Percentiles rank a stretch among this genome's conserved stretches.
These are phyloP conservation scores for Acaromyces ingoldii DNA, from an alignment of 1,284 basidiomycete genomes.

Conservation along the genomic window DNA sequence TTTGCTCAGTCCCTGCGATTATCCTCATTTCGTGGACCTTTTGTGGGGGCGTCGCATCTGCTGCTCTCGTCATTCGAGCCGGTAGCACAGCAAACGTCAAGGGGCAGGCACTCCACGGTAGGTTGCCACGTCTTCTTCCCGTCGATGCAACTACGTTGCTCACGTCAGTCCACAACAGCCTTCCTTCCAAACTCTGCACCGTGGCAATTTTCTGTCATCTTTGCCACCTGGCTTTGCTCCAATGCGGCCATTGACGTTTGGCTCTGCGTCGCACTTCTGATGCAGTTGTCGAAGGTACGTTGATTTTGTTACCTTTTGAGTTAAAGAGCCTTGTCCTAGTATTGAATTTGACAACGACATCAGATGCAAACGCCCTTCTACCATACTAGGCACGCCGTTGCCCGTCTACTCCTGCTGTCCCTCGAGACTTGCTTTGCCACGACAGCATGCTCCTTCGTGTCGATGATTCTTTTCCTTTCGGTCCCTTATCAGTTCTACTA, in stretches of 20 bases:
- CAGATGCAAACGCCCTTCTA: conserved; percentile 3
- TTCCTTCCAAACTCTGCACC: conserved; percentile 1
- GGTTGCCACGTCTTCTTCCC: neutral
- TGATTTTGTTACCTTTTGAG: neutral
- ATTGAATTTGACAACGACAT: neutral
- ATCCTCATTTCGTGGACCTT: conserved; percentile 3
- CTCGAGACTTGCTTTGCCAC: conserved; percentile 10
- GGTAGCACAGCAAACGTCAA: conserved; percentile 10
- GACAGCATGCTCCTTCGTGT: neutral
- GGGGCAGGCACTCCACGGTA: neutral
- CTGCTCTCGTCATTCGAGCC: neutral
- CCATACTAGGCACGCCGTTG: conserved; percentile 8
- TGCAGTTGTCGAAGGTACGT: conserved; percentile 3
- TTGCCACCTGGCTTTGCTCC: conserved; percentile 6
- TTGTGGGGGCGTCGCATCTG: conserved; percentile 6
- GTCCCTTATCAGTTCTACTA: conserved; percentile 2
- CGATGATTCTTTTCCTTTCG: conserved; percentile 11
- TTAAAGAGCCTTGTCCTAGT: neutral
- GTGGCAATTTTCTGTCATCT: conserved; percentile 10
- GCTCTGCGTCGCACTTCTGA: conserved; percentile 1
- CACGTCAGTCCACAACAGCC: neutral
- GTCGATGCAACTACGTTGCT: neutral
- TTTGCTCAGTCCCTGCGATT: neutral
- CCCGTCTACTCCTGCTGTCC: conserved; percentile 8
- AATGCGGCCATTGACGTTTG: neutral